Evolutionary conservation across 202 grass and related monocot species (phyloP).

Genomic region (Zizania palustris): DNA sequence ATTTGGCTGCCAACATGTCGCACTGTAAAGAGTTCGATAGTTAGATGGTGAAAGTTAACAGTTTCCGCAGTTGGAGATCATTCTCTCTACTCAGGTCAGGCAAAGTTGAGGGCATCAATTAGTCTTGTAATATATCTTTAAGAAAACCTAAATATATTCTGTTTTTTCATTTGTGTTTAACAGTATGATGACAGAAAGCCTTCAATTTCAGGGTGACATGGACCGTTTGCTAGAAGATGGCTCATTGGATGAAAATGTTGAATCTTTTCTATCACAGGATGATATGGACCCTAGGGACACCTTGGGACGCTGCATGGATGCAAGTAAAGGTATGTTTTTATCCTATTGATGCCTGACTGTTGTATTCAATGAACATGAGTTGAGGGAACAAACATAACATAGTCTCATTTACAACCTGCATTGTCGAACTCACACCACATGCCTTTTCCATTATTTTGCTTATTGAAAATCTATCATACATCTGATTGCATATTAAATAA

Average conservation of each 20-base stretch:
- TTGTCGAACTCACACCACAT: constrained; percentile 21
- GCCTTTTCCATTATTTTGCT: not conserved
- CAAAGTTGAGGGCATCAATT: not conserved
- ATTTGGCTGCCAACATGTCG: not conserved
- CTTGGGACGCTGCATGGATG: constrained; percentile 84
- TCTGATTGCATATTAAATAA: not conserved
- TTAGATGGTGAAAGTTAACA: not conserved
- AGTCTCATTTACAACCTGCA: constrained; percentile 11
- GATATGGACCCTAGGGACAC: constrained; percentile 90
- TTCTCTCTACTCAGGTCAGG: not conserved
- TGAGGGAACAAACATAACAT: not conserved
- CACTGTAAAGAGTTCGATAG: not conserved
- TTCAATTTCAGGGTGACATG: constrained; percentile 85
- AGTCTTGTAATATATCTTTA: not conserved
- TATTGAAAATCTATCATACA: not conserved
- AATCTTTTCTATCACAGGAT: constrained; percentile 99
- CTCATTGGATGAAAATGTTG: constrained; percentile 95
- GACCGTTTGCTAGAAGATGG: constrained; percentile 96
- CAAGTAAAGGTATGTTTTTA: constrained; percentile 71
- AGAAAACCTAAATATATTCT: not conserved
- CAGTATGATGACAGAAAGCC: constrained; percentile 27
- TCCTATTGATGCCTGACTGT: constrained; percentile 36
- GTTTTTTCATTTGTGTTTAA: constrained; percentile 9
- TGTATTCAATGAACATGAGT: constrained; percentile 15
- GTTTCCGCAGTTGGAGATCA: not conserved